Conservation (phyloP, 129 eudicot genomes). For the Artemisia tridentata region DNA sequence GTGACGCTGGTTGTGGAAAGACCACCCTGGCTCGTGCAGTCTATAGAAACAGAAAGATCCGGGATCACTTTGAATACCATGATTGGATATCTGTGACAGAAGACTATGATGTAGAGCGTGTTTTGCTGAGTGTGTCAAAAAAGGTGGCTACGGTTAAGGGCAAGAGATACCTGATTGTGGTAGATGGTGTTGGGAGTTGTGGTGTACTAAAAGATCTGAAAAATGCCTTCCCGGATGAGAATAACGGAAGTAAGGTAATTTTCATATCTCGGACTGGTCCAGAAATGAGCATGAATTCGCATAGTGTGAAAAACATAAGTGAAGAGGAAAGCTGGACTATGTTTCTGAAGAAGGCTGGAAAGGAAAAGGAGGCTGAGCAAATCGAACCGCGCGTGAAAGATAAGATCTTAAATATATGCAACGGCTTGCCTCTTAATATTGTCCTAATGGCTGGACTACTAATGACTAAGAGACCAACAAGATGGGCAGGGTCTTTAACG, state of each 20-base stretch:
- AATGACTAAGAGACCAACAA: conserved; percentile 5
- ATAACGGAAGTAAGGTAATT: conserved; percentile 38
- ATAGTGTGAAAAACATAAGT: conserved; percentile 15
- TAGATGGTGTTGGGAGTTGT: conserved; percentile 36
- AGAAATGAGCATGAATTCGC: neutral
- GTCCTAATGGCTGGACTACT: conserved; percentile 40
- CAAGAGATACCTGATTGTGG: conserved; percentile 40
- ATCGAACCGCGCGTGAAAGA: neutral
- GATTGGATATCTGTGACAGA: conserved; percentile 43
- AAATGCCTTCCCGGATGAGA: conserved; percentile 28
- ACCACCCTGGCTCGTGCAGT: conserved; percentile 58
- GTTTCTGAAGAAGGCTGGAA: conserved; percentile 36
- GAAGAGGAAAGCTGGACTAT: conserved; percentile 38
- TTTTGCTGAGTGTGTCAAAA: conserved; percentile 29
- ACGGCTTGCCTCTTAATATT: conserved; percentile 37
- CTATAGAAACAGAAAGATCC: conserved; percentile 30
- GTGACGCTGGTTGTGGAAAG: conserved; percentile 52
- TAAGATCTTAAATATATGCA: conserved; percentile 32
- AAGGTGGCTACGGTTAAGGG: conserved; percentile 7
- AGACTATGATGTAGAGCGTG: conserved; percentile 17
- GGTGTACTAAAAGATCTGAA: conserved; percentile 29
- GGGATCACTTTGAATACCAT: conserved; percentile 35
- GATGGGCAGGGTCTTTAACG: conserved; percentile 28
- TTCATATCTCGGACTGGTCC: conserved; percentile 28
- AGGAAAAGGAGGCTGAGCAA: conserved; percentile 22